Evolutionary conservation across 1,139 yeast genomes (phyloP).

Genomic region (Lodderomyces oxycetoniae): DNA sequence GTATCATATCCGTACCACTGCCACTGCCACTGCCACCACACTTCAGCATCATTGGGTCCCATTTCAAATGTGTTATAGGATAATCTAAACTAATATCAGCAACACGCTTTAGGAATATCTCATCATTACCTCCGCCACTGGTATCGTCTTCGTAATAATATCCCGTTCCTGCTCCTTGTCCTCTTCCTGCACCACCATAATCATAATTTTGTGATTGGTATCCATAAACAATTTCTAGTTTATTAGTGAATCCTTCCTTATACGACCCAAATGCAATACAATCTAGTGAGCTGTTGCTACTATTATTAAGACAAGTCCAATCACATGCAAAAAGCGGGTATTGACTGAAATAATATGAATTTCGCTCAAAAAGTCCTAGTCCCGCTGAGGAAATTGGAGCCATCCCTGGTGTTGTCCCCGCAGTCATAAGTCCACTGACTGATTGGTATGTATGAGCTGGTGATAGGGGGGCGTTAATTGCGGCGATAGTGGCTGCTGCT

Average conservation of each 20-base stretch:
- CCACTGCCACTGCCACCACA: conserved; percentile 17
- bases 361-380: conserved; percentile 22
- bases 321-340: conserved; percentile 65
- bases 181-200: conserved; percentile 1
- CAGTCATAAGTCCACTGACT: neutral
- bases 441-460: neutral
- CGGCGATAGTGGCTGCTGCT: neutral
- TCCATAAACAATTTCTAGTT: conserved; percentile 47
- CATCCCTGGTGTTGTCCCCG: conserved; percentile 3
- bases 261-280: conserved; percentile 63
- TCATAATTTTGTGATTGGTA: conserved; percentile 21
- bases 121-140: conserved; percentile 30
- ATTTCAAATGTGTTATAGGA: conserved; percentile 65
- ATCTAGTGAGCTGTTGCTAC: conserved; percentile 36
- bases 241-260: conserved; percentile 65
- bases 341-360: conserved; percentile 55
- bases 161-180: conserved; percentile 2
- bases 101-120: conserved; percentile 43
- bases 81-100: conserved; percentile 56
- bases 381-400: conserved; percentile 5
- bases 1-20: neutral
- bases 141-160: conserved; percentile 15
- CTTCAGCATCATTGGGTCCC: conserved; percentile 55
- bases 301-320: conserved; percentile 46
- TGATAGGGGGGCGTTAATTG: neutral